Evolutionary conservation across 2,329 filamentous ascomycete genomes (phyloP), one percentile per base, ranked within the genome.

Genomic region (Aspergillus sp.): DNA sequence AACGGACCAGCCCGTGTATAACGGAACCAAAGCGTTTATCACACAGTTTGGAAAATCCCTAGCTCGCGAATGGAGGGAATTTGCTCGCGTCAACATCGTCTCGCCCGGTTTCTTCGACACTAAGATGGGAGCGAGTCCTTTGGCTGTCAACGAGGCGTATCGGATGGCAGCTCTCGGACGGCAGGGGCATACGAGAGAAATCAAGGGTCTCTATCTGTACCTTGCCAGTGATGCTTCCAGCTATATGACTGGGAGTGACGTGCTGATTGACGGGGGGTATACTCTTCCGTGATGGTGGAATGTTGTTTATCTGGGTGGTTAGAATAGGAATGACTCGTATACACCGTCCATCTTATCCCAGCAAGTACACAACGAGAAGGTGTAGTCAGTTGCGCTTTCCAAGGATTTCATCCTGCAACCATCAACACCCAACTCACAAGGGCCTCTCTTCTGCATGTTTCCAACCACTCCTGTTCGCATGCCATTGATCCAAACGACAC

Each of bases 11-110:
- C 77, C 80, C 1, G 77, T 80, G 10, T 84, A 84, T 65, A 84
- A 84, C 56, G 75, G 74, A 6, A 78, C 76, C 25, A 84, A 84
- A 62, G 81, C 81, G 1, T 81, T 75, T 21, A 75, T 83, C 14
- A 80, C 76, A 2, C 82, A 84, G 50, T 75, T 84, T 34, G 79
- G 79, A 45, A 82, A 81, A 63, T 78, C 73, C 1, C 69, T 84
- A 21, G 80, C 81, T 0, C 70, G 78, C 4, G 81, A 84, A 57
- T 84, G 81, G 81, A 68, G 78, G 11, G 78, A 81, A 3, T 82
- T 83, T 57, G 81, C 81, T 3, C 73, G 81, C 3, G 81, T 83
- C 23, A 84, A 84, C 59, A 73, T 79, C 42, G 77, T 84, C 10
- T 78, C 75, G 0, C 78, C 78, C 0, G 79, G 79, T 0, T 84